A percentile compares a stretch with the other conserved stretches of the same genome.
Conservation (phyloP, 495 filamentous ascomycete genomes). For the Xanthoparmelia taractica region DNA sequence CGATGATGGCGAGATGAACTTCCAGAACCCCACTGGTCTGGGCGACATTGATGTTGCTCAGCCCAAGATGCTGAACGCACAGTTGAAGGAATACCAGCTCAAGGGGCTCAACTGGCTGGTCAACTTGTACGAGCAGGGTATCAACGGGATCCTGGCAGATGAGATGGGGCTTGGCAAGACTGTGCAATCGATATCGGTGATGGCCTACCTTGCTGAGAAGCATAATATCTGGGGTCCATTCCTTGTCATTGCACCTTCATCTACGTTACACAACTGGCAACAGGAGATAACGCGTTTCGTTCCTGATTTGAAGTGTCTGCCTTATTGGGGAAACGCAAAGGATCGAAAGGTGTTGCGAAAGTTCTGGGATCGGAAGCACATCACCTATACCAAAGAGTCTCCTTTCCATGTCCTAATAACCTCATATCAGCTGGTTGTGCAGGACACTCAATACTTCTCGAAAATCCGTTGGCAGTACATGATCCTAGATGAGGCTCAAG, state of each 20-base stretch:
- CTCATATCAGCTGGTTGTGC: conserved; percentile 94
- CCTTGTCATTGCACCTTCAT: conserved; percentile 91
- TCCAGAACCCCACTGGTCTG: conserved; percentile 95
- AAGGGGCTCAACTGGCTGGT: conserved; percentile 99
- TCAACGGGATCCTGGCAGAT: conserved; percentile 97
- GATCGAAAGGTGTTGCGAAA: conserved; percentile 95
- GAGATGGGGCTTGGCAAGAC: conserved; percentile 99
- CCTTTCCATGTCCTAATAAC: conserved; percentile 94
- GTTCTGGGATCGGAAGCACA: conserved; percentile 97
- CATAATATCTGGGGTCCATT: conserved; percentile 99
- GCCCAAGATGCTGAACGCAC: conserved; percentile 85
- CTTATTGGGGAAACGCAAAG: conserved; percentile 92
- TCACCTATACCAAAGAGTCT: conserved; percentile 86
- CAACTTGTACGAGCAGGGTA: conserved; percentile 97
- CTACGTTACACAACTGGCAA: conserved; percentile 98
- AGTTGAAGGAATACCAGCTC: conserved; percentile 96
- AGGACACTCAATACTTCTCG: conserved; percentile 93
- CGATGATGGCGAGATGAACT: conserved; percentile 92
- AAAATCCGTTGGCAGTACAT: conserved; percentile 99
- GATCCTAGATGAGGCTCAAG: conserved; percentile 97
- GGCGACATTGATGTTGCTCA: conserved; percentile 90
- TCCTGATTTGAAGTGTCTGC: conserved; percentile 84
- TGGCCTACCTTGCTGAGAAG: conserved; percentile 95
- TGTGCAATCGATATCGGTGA: conserved; percentile 96
- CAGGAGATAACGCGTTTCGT: conserved; percentile 95